Conservation (phyloP, 2,329 filamentous ascomycete genomes). For the Ascochyta koolunga region DNA sequence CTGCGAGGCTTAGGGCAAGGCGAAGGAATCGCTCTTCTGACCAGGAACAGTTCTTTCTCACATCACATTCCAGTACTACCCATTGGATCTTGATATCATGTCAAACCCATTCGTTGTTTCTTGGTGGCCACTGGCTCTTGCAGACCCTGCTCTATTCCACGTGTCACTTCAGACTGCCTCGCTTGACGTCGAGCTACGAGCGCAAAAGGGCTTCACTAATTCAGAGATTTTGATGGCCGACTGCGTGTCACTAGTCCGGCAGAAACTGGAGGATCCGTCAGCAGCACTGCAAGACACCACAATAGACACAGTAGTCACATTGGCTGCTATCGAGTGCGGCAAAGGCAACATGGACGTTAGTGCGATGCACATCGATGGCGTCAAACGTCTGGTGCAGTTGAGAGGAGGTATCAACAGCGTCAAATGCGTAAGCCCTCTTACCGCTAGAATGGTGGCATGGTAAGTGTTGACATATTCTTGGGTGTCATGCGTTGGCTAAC, state of each 20-base stretch:
- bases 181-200: slow-evolving; percentile 60
- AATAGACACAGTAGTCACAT: slow-evolving; percentile 62
- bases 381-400: slow-evolving; percentile 56
- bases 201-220: slow-evolving; percentile 59
- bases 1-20: no score
- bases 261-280: slow-evolving; percentile 55
- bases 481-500: slow-evolving; percentile 5
- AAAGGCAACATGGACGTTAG: slow-evolving; percentile 57
- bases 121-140: slow-evolving; percentile 65
- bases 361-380: slow-evolving; percentile 58
- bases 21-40: background rate
- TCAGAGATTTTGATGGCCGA: slow-evolving; percentile 65
- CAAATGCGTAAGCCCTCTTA: slow-evolving; percentile 58
- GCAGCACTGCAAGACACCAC: slow-evolving; percentile 62
- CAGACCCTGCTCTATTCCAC: slow-evolving; percentile 63
- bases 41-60: slow-evolving; percentile 58
- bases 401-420: slow-evolving; percentile 59
- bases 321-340: slow-evolving; percentile 65
- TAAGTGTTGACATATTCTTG: slow-evolving; percentile 35
- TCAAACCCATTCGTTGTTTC: slow-evolving; percentile 65
- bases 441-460: slow-evolving; percentile 63
- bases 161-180: slow-evolving; percentile 65
- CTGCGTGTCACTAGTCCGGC: slow-evolving; percentile 59
- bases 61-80: slow-evolving; percentile 67
- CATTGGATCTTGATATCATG: slow-evolving; percentile 57